Conservation (phyloP, 805 yeast species). For the Saturnispora sanitii region DNA sequence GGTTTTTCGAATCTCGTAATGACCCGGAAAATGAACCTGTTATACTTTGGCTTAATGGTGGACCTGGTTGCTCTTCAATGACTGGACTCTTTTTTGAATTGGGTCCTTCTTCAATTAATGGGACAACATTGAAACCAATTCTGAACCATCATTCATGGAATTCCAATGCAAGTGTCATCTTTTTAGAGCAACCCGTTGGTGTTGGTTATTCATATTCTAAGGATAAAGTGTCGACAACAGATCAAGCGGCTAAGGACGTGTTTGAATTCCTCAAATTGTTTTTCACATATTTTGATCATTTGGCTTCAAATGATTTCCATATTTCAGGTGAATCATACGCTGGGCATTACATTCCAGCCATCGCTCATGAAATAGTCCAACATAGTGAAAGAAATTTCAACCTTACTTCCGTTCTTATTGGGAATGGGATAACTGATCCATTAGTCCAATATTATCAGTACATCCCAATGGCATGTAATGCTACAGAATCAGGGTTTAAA, state of each 20-base stretch:
- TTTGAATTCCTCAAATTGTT: slow-evolving; percentile 71
- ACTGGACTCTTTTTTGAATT: slow-evolving; percentile 82
- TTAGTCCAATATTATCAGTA: slow-evolving; percentile 67
- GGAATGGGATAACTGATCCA: slow-evolving; percentile 87
- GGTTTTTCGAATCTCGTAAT: slow-evolving; percentile 84
- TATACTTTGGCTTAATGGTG: slow-evolving; percentile 87
- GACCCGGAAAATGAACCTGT: slow-evolving; percentile 83
- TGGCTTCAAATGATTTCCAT: slow-evolving; percentile 52
- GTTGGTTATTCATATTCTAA: slow-evolving; percentile 60
- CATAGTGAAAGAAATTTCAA: slow-evolving; percentile 48
- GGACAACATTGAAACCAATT: slow-evolving; percentile 49
- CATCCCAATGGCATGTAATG: slow-evolving; percentile 87
- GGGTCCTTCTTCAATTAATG: slow-evolving; percentile 64
- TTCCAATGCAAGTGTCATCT: slow-evolving; percentile 72
- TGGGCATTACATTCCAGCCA: slow-evolving; percentile 88
- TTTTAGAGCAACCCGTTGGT: slow-evolving; percentile 82
- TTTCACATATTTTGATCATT: slow-evolving; percentile 62
- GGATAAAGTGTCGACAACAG: slow-evolving; percentile 56
- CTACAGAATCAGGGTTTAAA: slow-evolving; percentile 66
- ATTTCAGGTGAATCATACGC: slow-evolving; percentile 93
- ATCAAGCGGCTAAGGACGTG: slow-evolving; percentile 76
- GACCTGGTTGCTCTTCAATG: slow-evolving; percentile 88
- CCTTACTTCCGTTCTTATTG: slow-evolving; percentile 71
- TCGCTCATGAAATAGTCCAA: slow-evolving; percentile 69
- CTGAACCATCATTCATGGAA: slow-evolving; percentile 79